A percentile compares a stretch with the other conserved stretches of the same genome.
phyloP scores from a whole-genome alignment of 2,329 filamentous ascomycete genomes.

The Aspergillus novoparasiticus region DNA sequence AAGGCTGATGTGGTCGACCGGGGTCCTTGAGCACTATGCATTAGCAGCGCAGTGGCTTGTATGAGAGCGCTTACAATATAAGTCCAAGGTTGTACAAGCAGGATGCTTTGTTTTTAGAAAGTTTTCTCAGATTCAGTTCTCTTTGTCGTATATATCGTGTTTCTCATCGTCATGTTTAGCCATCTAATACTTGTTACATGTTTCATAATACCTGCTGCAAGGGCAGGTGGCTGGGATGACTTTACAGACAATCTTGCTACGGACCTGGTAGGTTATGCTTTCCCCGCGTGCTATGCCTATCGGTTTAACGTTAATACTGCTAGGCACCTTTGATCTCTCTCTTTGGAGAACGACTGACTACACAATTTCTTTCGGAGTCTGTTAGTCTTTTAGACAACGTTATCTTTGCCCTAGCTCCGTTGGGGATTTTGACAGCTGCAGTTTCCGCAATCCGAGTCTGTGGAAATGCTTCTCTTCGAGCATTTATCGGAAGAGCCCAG shows the following conservation, averaged over 20 bases:
- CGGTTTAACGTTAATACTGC: background rate
- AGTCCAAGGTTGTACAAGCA: background rate
- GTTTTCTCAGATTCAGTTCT: background rate
- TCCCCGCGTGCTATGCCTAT: background rate
- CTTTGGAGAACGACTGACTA: constrained; percentile 52
- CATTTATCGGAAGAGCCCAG: constrained; percentile 49
- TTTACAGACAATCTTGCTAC: constrained; percentile 44
- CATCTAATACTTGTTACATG: constrained; percentile 17
- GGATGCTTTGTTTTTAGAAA: background rate
- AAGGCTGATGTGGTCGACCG: constrained; percentile 12
- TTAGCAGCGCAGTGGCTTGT: background rate
- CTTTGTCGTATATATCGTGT: background rate
- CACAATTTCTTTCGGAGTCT: constrained; percentile 52
- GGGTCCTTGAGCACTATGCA: background rate
- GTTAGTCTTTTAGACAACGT: constrained; percentile 47
- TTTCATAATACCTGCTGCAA: constrained; percentile 21
- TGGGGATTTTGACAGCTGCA: constrained; percentile 50
- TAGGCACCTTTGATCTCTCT: constrained; percentile 41
- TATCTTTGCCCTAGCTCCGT: constrained; percentile 50
- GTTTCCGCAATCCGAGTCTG: constrained; percentile 50
- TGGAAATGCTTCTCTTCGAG: constrained; percentile 46
- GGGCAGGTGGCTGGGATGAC: constrained; percentile 38
- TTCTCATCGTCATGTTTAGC: constrained; percentile 5
- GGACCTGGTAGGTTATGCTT: constrained; percentile 35
- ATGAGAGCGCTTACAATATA: background rate